Percentiles rank a stretch among this genome's conserved stretches.
These are phyloP conservation scores for Xylariaceae sp. DNA, from an alignment of 2,329 filamentous ascomycete species.

Conservation along the genomic window DNA sequence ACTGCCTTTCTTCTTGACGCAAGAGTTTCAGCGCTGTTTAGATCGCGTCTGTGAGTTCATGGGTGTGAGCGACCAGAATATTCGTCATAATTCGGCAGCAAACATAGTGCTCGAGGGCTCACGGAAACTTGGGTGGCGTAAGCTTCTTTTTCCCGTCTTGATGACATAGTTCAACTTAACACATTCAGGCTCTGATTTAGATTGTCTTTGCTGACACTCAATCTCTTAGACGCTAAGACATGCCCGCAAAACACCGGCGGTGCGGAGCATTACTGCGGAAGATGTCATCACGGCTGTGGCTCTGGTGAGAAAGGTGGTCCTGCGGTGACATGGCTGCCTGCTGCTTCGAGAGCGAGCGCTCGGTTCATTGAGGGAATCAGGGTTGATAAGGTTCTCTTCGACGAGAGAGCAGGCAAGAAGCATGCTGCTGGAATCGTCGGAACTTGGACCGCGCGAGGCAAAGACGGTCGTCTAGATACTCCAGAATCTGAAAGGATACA, in stretches of 20 bases:
- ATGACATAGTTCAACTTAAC: too few relatives aligned
- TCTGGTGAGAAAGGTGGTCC: conserved; percentile 64
- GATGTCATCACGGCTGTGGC: conserved; percentile 40
- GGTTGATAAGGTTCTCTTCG: conserved; percentile 55
- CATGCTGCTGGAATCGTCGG: conserved; percentile 69
- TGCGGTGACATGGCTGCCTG: conserved; percentile 62
- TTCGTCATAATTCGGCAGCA: conserved; percentile 61
- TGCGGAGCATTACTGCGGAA: conserved; percentile 57
- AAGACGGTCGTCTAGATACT: conserved; percentile 53
- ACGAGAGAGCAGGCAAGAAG: conserved; percentile 43
- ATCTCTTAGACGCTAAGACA: too few relatives aligned
- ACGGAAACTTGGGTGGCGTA: conserved; percentile 59
- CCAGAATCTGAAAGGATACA: conserved; percentile 43
- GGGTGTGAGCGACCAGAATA: conserved; percentile 35
- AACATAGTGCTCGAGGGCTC: conserved; percentile 60
- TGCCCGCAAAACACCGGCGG: conserved; percentile 68
- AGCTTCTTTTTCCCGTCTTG: too few relatives aligned
- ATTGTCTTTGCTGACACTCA: too few relatives aligned
- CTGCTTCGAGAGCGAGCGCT: conserved; percentile 62
- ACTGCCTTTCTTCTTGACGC: conserved; percentile 60
- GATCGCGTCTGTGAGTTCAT: conserved; percentile 43
- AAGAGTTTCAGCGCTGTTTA: conserved; percentile 57
- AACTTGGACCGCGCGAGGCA: conserved; percentile 69
- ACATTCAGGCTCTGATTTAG: too few relatives aligned
- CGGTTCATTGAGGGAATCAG: conserved; percentile 66